These are phyloP conservation scores for Mycena vitilis DNA, from an alignment of 768 basidiomycete genomes.

Conservation along the genomic window DNA sequence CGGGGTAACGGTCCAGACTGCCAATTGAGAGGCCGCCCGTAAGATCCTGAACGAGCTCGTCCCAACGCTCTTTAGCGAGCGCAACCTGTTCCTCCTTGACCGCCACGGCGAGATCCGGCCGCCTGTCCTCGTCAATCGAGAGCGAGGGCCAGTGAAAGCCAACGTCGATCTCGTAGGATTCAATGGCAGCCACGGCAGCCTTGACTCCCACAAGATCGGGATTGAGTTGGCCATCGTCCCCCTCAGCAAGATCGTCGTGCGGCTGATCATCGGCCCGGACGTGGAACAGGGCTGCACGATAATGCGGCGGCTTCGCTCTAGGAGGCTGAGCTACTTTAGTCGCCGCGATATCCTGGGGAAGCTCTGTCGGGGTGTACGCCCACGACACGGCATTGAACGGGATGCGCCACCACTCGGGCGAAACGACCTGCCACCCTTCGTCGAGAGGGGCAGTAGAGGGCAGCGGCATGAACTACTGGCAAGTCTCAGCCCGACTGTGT, in stretches of 20 bases:
- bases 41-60: conserved; percentile 54
- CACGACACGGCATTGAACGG: conserved; percentile 54
- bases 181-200: conserved; percentile 49
- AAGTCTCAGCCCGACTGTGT: conserved; percentile 28
- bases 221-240: conserved; percentile 48
- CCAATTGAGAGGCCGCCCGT: conserved; percentile 45
- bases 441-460: conserved; percentile 37
- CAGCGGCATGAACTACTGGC: conserved; percentile 26
- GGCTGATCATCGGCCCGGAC: conserved; percentile 24
- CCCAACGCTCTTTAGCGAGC: conserved; percentile 54
- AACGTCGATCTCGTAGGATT: conserved; percentile 54
- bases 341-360: conserved; percentile 34
- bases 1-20: conserved; percentile 35
- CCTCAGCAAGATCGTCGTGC: conserved; percentile 32
- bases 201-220: conserved; percentile 54
- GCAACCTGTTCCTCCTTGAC: conserved; percentile 50
- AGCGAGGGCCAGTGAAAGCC: conserved; percentile 49
- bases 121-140: conserved; percentile 17
- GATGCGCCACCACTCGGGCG: conserved; percentile 55
- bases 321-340: conserved; percentile 21
- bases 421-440: conserved; percentile 55
- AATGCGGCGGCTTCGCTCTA: conserved; percentile 45
- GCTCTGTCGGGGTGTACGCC: conserved; percentile 44
- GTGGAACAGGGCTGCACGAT: conserved; percentile 49
- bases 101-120: conserved; percentile 31